phyloP scores from a whole-genome alignment of 352 stramenopile species.

The Globisporangium abappressorium region DNA sequence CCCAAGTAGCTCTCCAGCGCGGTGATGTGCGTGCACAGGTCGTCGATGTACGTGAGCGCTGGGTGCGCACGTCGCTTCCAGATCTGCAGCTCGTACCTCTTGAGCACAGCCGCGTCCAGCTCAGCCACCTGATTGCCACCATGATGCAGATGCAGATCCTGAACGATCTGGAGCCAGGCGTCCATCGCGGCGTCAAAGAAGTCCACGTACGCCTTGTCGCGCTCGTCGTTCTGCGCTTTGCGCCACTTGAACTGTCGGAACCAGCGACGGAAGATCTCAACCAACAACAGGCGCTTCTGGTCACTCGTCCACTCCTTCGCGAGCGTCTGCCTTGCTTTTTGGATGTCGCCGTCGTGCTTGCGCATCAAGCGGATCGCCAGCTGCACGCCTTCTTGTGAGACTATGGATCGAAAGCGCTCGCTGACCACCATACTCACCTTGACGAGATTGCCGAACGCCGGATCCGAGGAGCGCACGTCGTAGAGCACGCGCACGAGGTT shows the following conservation, averaged over 20 bases:
- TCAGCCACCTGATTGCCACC: background rate
- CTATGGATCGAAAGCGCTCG: conserved; percentile 44
- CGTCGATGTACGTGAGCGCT: conserved; percentile 39
- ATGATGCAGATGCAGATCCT: conserved; percentile 37
- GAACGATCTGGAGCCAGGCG: conserved; percentile 56
- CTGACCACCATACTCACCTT: conserved; percentile 41
- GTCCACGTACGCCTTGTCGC: conserved; percentile 34
- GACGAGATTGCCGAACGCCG: conserved; percentile 58
- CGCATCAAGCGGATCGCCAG: conserved; percentile 38
- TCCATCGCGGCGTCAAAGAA: conserved; percentile 67
- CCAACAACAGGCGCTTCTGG: conserved; percentile 42
- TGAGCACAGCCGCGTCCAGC: conserved; percentile 29
- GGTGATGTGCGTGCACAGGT: conserved; percentile 67
- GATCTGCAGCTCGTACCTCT: conserved; percentile 61
- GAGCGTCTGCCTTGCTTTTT: conserved; percentile 28
- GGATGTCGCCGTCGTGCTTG: conserved; percentile 28
- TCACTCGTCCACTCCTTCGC: conserved; percentile 36
- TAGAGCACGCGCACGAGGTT: conserved; percentile 66
- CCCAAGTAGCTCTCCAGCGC: conserved; percentile 53
- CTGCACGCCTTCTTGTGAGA: conserved; percentile 44
- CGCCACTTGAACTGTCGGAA: conserved; percentile 39
- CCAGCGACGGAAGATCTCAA: conserved; percentile 41
- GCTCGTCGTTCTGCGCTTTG: conserved; percentile 15
- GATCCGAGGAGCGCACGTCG: conserved; percentile 53
- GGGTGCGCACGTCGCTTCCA: conserved; percentile 63